These are phyloP conservation scores for Anthoceros angustus DNA, from an alignment of 225 moss, liverwort and hornwort species.

Conservation along the genomic window DNA sequence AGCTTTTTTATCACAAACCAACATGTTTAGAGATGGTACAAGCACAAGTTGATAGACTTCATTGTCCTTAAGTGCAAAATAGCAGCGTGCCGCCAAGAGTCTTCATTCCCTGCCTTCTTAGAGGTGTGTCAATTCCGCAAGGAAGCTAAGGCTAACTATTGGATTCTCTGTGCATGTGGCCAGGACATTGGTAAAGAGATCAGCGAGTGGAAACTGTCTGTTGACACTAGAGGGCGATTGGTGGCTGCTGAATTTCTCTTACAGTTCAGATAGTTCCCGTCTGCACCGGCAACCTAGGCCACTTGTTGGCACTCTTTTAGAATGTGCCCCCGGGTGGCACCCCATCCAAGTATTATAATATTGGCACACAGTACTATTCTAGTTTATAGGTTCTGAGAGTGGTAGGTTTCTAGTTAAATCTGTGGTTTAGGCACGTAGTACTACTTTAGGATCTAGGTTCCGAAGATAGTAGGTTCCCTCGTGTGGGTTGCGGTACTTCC, in stretches of 20 bases:
- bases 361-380: too few species aligned
- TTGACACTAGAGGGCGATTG: too few species aligned
- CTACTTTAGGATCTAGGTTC: too few species aligned
- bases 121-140: slow-evolving; percentile 64
- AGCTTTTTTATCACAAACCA: slow-evolving; percentile 97
- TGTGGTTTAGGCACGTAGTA: too few species aligned
- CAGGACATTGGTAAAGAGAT: slow-evolving; percentile 99
- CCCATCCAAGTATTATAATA: too few species aligned
- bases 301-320: too few species aligned
- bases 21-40: slow-evolving; percentile 92
- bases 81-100: slow-evolving; percentile 25
- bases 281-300: too few species aligned
- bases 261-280: slow-evolving; percentile 74
- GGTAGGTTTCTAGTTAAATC: too few species aligned
- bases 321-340: too few species aligned
- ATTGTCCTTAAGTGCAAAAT: slow-evolving; percentile 61
- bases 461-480: too few species aligned
- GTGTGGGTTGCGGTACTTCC: too few species aligned
- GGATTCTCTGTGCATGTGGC: slow-evolving; percentile 5
- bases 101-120: slow-evolving; percentile 69
- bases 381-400: too few species aligned
- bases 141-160: not conserved
- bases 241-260: slow-evolving; percentile 85
- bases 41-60: slow-evolving; percentile 93
- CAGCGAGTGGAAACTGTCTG: slow-evolving; percentile 90